These are phyloP conservation scores for Backusella macrospora DNA, from an alignment of 192 early-diverging fungal genomes.

Conservation along the genomic window DNA sequence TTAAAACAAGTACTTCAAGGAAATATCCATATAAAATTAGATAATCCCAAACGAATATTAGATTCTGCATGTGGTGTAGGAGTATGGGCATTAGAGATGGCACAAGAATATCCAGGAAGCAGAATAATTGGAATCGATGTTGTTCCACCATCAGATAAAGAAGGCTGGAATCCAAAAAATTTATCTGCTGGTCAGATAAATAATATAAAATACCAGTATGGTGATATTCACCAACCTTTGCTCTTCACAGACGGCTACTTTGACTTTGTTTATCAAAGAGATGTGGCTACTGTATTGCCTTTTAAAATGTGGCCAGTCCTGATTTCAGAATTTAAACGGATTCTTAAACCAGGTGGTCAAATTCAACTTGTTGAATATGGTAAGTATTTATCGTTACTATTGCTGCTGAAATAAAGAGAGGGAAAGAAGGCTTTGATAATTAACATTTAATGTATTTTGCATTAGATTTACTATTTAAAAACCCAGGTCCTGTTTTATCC, in stretches of 20 bases:
- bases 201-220: constrained; percentile 25
- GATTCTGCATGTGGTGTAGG: constrained; percentile 37
- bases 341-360: constrained; percentile 29
- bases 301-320: constrained; percentile 24
- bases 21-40: constrained; percentile 20
- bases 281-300: constrained; percentile 26
- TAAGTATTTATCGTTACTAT: too few species aligned
- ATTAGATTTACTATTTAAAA: constrained; percentile 27
- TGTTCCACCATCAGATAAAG: constrained; percentile 29
- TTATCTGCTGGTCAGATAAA: constrained; percentile 4
- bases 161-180: not conserved
- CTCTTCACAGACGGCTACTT: constrained; percentile 48
- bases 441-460: not conserved
- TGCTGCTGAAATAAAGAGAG: too few species aligned
- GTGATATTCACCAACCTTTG: constrained; percentile 42
- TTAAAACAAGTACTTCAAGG: constrained; percentile 36
- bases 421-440: not conserved
- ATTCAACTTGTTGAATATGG: constrained; percentile 39
- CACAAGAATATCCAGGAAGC: constrained; percentile 48
- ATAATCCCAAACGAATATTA: constrained; percentile 18
- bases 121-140: constrained; percentile 56
- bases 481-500: constrained; percentile 29
- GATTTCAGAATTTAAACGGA: constrained; percentile 23
- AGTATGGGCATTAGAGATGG: constrained; percentile 49
- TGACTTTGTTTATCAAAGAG: constrained; percentile 48